Conservation (phyloP, 257 asterid species). For the Anisodus acutangulus region DNA sequence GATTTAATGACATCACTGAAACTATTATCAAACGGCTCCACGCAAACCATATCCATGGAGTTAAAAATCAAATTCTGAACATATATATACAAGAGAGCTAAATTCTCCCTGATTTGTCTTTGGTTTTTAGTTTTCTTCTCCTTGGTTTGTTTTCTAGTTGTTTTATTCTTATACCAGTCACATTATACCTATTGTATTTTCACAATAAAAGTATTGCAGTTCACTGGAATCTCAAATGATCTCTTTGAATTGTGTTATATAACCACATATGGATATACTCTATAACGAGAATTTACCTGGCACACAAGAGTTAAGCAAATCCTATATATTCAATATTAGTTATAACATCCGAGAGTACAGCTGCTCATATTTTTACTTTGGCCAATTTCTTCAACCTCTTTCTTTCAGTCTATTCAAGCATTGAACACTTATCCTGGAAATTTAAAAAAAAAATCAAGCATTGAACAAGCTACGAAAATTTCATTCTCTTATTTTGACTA, state of each 20-base stretch:
- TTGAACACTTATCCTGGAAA: too few species aligned
- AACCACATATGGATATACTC: too few species aligned
- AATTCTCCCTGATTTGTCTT: neutral
- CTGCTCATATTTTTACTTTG: neutral
- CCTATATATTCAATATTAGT: too few species aligned
- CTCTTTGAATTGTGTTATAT: neutral
- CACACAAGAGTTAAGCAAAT: too few species aligned
- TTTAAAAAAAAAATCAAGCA: neutral
- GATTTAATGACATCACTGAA: conserved; percentile 6
- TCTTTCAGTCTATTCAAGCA: too few species aligned
- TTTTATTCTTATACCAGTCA: neutral
- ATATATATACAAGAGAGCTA: neutral
- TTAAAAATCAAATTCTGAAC: too few species aligned
- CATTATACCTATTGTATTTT: too few species aligned
- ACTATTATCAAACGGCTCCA: neutral
- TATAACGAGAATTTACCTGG: too few species aligned
- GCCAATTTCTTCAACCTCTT: neutral
- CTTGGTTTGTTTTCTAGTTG: neutral
- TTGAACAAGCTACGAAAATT: neutral
- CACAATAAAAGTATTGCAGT: neutral
- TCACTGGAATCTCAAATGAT: too few species aligned
- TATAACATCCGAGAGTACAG: neutral
- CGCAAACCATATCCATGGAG: neutral
- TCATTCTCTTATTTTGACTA: neutral
- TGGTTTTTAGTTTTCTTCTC: neutral